Evolutionary conservation across 768 basidiomycete genomes (phyloP).

Genomic region (Macrolepiota fuliginosa): DNA sequence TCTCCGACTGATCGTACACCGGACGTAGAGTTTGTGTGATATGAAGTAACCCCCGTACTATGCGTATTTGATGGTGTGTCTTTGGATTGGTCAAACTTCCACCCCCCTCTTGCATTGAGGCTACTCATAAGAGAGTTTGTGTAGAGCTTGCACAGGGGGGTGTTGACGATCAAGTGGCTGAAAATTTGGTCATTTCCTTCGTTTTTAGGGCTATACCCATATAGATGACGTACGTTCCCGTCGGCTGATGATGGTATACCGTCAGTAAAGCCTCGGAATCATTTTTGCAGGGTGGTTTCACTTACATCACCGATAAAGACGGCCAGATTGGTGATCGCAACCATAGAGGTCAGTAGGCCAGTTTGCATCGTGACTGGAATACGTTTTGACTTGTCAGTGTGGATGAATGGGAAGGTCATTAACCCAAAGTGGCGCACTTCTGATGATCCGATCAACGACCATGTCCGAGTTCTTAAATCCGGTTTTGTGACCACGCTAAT

Average conservation of each 20-base stretch:
- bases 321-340: slow-evolving; percentile 30
- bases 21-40: neutral
- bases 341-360: slow-evolving; percentile 31
- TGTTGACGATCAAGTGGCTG: slow-evolving; percentile 36
- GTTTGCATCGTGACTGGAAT: slow-evolving; percentile 36
- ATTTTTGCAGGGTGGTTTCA: neutral
- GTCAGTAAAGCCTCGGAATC: neutral
- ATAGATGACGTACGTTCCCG: slow-evolving; percentile 7
- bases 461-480: slow-evolving; percentile 40
- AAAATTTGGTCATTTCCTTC: neutral
- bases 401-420: neutral
- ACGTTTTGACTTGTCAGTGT: neutral
- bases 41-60: neutral
- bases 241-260: neutral
- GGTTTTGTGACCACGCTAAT: slow-evolving; percentile 37
- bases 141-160: slow-evolving; percentile 38
- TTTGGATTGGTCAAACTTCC: neutral
- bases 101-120: slow-evolving; percentile 24
- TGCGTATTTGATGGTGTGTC: neutral
- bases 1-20: neutral
- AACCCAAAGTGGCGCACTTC: slow-evolving; percentile 21
- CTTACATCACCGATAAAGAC: slow-evolving; percentile 28
- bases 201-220: too few species aligned
- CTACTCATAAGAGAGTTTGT: slow-evolving; percentile 39
- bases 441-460: slow-evolving; percentile 40